Evolutionary conservation across 768 basidiomycete species (phyloP), one percentile per base, ranked within the genome.

Genomic region (Guyanaporus albipodus): DNA sequence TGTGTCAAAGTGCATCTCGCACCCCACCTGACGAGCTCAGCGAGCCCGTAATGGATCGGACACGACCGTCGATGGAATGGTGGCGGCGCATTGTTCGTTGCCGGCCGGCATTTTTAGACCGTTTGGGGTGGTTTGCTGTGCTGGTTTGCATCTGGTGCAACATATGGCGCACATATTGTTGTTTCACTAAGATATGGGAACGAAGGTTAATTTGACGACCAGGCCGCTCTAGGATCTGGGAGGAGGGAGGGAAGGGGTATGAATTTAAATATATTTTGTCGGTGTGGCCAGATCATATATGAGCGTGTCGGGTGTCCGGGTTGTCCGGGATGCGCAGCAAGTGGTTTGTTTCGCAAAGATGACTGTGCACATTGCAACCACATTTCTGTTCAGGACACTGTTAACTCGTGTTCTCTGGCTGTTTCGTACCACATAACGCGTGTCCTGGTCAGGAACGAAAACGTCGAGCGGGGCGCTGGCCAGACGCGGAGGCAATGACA

Each of bases 401-500:
- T 22, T 23, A 14, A 38, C 41, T 53, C 60, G 56, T 60, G 61
- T 47, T 31, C 14, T 35, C 27, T 42, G 54, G 49, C 49, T 39
- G 52, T 46, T 32, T n/a, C n/a, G n/a, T n/a, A n/a, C n/a, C n/a
- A n/a, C 42, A 21, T 17, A 14, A 10, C 31, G 33, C n/a, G 43
- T 0, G 45, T 32, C 31, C 31, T 29, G 48, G 19, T 15, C 46
- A 60, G 49, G 58, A 44, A 60, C 50, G 45, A 37, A 26, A 24
- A n/a, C n/a, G n/a, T 37, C 32, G 49, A 43, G 54, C 56, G 50
- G 55, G 61, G 60, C 63, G 62, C 62, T 65, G 62, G 62, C 51
- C 42, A 42, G 49, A 53, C 60, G 63, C 64, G 64, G 64, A 66
- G 62, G 66, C 66, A 56, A 47, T 68, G 63, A 2, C 8, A 33